Evolutionary conservation across 2,329 filamentous ascomycete species (phyloP), one percentile per base, ranked within the genome.

Genomic region (Microsporum ferrugineum): DNA sequence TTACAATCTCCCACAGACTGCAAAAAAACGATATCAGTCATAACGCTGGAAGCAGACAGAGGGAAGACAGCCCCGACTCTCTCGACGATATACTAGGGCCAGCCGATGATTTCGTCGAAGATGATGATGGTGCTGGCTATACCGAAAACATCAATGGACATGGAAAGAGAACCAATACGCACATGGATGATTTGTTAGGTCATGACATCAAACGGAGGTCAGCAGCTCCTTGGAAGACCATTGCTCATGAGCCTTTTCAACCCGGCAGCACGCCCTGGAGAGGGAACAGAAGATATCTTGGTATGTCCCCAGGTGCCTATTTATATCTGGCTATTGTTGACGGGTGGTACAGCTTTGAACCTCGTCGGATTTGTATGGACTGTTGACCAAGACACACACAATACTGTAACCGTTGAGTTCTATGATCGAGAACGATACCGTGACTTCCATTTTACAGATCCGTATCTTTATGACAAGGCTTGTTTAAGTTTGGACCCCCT

Each of bases 391-490:
- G 91, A 96, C 69, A 88, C 88, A 0, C 88, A 92, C 68, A 85
- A 97, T 71, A 99, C 94, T 1, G 87, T 99, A 8, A 96, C 91
- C 0, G 91, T 97, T 1, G 94, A 97, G 69, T 99, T 99, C 72
- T 96, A 97, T 72, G 95, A 99, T 72, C 88, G 91, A 62, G 91
- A 95, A 67, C 86, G 88, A 62, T 88, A 96, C 71, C 84, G 92
- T 56, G 91, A 97, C 72, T 96, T 96, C 69, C 94, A 97, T 76
- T 97, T 99, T 72, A 97, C 91, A 10, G 94, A 99, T 71, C 92
- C 91, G 0, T 96, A 91, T 71, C 80, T 91, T 2, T 97, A 97
- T 74, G 94, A 99, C 76, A 96, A 96, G 74, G 92, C 94, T 23
- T 97, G 92, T 69, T 79, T 99, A 5, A 89, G 78, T 77, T 61